phyloP scores from a whole-genome alignment of 2,329 filamentous ascomycete genomes.

The Pseudocercospora fijiensis region DNA sequence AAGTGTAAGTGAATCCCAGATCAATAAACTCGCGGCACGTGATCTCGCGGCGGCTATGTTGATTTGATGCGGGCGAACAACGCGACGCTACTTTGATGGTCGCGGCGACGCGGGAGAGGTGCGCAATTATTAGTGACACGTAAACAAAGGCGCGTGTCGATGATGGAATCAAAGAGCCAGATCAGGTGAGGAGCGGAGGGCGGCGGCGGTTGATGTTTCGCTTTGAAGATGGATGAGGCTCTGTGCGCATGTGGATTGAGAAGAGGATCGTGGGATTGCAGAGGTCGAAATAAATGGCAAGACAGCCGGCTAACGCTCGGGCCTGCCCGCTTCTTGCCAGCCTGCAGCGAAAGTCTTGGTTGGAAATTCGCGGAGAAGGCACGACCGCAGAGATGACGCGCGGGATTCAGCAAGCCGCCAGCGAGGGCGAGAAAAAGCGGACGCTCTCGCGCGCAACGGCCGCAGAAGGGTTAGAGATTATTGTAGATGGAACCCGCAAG shows the following conservation, averaged over 20 bases:
- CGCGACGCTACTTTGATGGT: conserved; percentile 13
- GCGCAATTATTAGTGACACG: conserved; percentile 17
- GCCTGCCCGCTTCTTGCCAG: not conserved
- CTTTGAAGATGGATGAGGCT: conserved; percentile 19
- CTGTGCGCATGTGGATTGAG: conserved; percentile 16
- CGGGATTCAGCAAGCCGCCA: not conserved
- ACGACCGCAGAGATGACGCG: not conserved
- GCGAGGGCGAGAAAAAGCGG: not conserved
- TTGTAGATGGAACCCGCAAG: not conserved
- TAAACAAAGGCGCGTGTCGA: conserved; percentile 13
- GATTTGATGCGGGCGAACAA: conserved; percentile 10
- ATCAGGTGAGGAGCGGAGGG: conserved; percentile 13
- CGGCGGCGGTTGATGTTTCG: conserved; percentile 19
- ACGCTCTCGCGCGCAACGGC: not conserved
- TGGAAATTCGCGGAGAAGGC: conserved; percentile 1
- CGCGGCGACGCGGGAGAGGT: conserved; percentile 9
- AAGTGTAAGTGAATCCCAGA: conserved; percentile 4
- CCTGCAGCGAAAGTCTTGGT: not conserved
- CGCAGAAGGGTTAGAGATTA: not conserved
- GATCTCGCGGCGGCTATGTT: conserved; percentile 21
- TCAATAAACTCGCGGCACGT: conserved; percentile 20
- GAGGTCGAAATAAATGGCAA: conserved; percentile 8
- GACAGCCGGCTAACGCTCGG: conserved; percentile 1
- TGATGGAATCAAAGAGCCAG: conserved; percentile 9
- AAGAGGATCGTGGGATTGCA: conserved; percentile 4